Conservation (phyloP, 2,329 filamentous ascomycete genomes). For the Pyrenochaeta sp. region DNA sequence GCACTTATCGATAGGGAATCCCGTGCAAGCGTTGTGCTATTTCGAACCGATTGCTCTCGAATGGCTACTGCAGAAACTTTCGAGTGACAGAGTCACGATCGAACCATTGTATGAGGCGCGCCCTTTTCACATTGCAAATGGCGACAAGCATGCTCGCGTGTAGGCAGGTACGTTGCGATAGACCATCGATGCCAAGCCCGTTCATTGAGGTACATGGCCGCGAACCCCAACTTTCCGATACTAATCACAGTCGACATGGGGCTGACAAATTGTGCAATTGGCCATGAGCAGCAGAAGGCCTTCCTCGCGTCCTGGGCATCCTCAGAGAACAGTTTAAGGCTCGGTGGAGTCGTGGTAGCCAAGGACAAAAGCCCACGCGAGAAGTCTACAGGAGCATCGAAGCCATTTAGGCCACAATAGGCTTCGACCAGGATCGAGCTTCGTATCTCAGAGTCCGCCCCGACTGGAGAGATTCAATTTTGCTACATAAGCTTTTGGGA, state of each 20-base stretch:
- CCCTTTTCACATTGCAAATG: background rate
- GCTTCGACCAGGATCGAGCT: too few relatives aligned
- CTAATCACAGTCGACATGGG: background rate
- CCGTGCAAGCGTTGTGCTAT: background rate
- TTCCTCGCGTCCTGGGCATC: background rate
- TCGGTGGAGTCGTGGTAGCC: background rate
- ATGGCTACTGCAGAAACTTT: background rate
- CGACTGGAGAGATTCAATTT: background rate
- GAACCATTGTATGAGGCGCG: background rate
- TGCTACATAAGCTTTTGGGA: background rate
- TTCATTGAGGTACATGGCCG: background rate
- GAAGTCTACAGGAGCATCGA: too few relatives aligned
- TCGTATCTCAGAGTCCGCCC: too few relatives aligned
- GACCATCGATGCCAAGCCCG: background rate
- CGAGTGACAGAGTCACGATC: background rate
- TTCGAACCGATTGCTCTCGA: too few relatives aligned
- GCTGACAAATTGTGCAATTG: background rate
- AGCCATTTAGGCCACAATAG: too few relatives aligned
- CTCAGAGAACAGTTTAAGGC: background rate
- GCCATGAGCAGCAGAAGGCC: background rate
- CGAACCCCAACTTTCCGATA: background rate
- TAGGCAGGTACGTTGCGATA: background rate
- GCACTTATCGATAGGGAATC: slow-evolving; percentile 1
- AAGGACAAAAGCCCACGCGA: too few relatives aligned
- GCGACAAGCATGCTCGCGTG: background rate